Conservation (phyloP, 106 monocot genomes). For the Acanthochlamys bracteata region DNA sequence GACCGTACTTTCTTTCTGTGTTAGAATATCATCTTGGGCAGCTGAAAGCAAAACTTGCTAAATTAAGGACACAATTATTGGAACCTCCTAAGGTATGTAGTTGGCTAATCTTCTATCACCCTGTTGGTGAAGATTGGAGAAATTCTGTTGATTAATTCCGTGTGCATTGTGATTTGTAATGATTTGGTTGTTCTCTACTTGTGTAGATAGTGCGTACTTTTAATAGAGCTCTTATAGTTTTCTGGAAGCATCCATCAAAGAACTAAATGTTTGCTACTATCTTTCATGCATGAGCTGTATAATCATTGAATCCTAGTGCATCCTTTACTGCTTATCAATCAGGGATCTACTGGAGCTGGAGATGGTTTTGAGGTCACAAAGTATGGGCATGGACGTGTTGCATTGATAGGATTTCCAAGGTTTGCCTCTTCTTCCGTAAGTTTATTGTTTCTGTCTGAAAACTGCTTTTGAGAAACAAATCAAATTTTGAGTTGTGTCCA, state of each 20-base stretch:
- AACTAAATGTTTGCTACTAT: too few relatives aligned
- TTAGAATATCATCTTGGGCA: slow-evolving; percentile 99
- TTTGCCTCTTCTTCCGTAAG: slow-evolving; percentile 14
- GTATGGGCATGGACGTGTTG: slow-evolving; percentile 99
- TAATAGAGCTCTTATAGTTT: too few relatives aligned
- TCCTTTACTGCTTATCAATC: slow-evolving; percentile 7
- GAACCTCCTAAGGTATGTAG: slow-evolving; percentile 93
- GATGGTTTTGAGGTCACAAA: slow-evolving; percentile 99
- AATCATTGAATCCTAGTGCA: too few relatives aligned
- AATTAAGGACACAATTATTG: slow-evolving; percentile 88
- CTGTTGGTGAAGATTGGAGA: too few relatives aligned
- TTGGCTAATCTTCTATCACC: background rate
- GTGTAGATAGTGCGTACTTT: too few relatives aligned
- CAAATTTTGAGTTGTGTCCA: too few relatives aligned
- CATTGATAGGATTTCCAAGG: slow-evolving; percentile 99
- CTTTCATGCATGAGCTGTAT: too few relatives aligned
- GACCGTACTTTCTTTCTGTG: background rate
- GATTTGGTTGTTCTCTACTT: too few relatives aligned
- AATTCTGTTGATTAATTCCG: too few relatives aligned
- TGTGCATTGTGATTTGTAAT: too few relatives aligned
- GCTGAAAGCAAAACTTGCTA: slow-evolving; percentile 96
- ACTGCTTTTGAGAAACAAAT: too few relatives aligned
- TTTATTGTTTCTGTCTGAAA: background rate
- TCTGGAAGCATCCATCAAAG: too few relatives aligned
- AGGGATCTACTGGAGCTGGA: slow-evolving; percentile 98